phyloP scores from a whole-genome alignment of 169 alveolate genomes.

The Theileria annulata region DNA sequence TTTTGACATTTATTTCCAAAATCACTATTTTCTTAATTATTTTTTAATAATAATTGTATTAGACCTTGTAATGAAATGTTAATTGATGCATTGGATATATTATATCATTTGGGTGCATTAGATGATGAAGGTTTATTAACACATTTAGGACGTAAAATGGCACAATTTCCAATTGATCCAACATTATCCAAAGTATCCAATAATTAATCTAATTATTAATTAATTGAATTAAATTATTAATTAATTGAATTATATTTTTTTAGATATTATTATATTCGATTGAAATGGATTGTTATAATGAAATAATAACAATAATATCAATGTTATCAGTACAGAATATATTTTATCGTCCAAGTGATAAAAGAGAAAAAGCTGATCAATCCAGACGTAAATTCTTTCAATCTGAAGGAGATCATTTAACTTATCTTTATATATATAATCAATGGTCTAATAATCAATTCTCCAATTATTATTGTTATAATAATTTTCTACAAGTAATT shows the following conservation, averaged over 20 bases:
- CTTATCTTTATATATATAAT: slow-evolving; percentile 93
- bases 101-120: slow-evolving; percentile 97
- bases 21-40: too few relatives aligned
- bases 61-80: slow-evolving; percentile 84
- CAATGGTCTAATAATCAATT: slow-evolving; percentile 91
- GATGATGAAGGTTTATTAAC: slow-evolving; percentile 99
- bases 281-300: slow-evolving; percentile 97
- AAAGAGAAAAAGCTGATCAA: slow-evolving; percentile 94
- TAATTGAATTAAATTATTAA: not conserved
- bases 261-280: slow-evolving; percentile 94
- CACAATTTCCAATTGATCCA: slow-evolving; percentile 99
- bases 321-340: slow-evolving; percentile 97
- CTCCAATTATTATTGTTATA: slow-evolving; percentile 96
- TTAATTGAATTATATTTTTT: slow-evolving; percentile 43
- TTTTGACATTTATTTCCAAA: too few relatives aligned
- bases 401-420: slow-evolving; percentile 98
- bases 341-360: slow-evolving; percentile 97
- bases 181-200: slow-evolving; percentile 84
- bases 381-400: slow-evolving; percentile 92
- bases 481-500: slow-evolving; percentile 93
- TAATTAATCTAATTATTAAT: not conserved
- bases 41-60: not conserved
- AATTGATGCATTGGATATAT: slow-evolving; percentile 95
- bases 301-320: slow-evolving; percentile 95
- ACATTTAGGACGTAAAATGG: slow-evolving; percentile 98